Evolutionary conservation across 768 basidiomycete species (phyloP), one percentile per base, ranked within the genome.

Genomic region (Psilocybe cubensis): DNA sequence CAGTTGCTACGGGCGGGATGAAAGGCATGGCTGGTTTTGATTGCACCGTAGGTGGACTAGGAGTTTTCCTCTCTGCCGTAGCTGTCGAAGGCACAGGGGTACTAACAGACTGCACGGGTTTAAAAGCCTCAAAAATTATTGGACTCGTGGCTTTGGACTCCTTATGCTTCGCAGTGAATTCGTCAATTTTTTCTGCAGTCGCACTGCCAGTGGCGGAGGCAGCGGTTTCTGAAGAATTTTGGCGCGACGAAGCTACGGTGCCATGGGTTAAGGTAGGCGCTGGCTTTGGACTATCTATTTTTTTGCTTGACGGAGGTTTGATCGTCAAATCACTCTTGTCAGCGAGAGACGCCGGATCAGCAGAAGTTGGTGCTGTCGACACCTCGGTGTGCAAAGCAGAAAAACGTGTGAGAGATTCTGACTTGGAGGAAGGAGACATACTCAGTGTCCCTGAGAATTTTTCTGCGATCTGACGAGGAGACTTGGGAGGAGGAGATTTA

Each of bases 341-440:
- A 41, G 21, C 28, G 11, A 40, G 14, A 20, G 55, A 23, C 10
- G 42, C 42, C 46, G 58, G 47, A 10, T 51, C 33, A 14, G 58
- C 58, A 3, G 63, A 64, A 4, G 63, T 64, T 14, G 57, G 51
- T 14, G 52, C 55, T 1, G 63, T 61, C 2, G 60, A 57, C 14
- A 31, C 31, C 23, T 59, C 48, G 11, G 35, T 45, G 21, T 47
- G 56, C 20, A 50, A 25, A 18, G 29, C 25, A 12, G 61, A 63
- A n/a, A 61, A 59, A 1, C 27, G 43, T 20, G 53, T 50, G 20
- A 25, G 20, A 4, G 40, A n/a, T 5, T 57, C 58, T 6, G 57
- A 53, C 3, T 43, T 18, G n/a, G 54, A 59, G 12, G 52, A 55
- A 17, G 60, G 52, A 14, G 54, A 55, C 9, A 33, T 14, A 44